phyloP scores from a whole-genome alignment of 768 basidiomycete species.

The Leccinum barrowsii region DNA sequence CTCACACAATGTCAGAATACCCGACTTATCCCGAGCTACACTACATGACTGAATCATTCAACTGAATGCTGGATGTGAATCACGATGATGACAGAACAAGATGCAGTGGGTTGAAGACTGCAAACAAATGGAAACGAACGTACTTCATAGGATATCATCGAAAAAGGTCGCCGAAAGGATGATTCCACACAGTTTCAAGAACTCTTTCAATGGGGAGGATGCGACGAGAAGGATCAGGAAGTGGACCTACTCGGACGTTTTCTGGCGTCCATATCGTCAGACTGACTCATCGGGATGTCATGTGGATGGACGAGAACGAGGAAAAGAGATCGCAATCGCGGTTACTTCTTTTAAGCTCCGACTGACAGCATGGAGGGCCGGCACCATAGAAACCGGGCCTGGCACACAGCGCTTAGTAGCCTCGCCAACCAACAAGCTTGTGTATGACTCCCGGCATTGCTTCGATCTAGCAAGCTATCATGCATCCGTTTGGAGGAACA shows the following conservation, averaged over 20 bases:
- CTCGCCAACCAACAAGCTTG: neutral
- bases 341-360: conserved; percentile 41
- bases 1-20: conserved; percentile 1
- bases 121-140: conserved; percentile 20
- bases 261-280: conserved; percentile 18
- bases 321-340: conserved; percentile 27
- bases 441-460: neutral
- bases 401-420: conserved; percentile 5
- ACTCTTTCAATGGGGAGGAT: conserved; percentile 38
- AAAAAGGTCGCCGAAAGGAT: neutral
- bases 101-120: conserved; percentile 1
- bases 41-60: conserved; percentile 28
- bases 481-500: conserved; percentile 73
- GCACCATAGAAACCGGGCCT: too few relatives aligned
- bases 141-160: neutral
- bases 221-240: neutral
- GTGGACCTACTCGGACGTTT: neutral
- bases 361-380: neutral
- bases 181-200: conserved; percentile 16
- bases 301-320: too few relatives aligned
- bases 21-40: conserved; percentile 18
- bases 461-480: conserved; percentile 29
- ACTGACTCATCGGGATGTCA: too few relatives aligned
- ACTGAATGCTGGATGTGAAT: conserved; percentile 19
- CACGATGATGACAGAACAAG: conserved; percentile 9